These are phyloP conservation scores for Aspergillus bertholletiae DNA, from an alignment of 495 filamentous ascomycete species.

Conservation along the genomic window DNA sequence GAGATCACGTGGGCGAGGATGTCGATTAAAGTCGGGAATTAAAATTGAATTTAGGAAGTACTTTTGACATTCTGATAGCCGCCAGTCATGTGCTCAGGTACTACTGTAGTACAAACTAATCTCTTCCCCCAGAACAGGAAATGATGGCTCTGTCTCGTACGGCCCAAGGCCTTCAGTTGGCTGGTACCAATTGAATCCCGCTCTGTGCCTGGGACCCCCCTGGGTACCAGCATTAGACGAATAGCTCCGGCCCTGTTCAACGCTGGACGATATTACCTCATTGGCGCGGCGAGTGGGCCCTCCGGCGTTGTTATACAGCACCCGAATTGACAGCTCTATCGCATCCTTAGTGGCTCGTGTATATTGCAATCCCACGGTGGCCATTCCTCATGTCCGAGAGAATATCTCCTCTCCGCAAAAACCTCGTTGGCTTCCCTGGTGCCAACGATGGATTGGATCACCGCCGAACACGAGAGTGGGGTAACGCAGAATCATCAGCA, in stretches of 20 bases:
- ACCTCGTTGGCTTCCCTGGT: not conserved
- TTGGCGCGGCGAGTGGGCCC: slow-evolving; percentile 5
- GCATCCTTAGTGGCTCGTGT: slow-evolving; percentile 6
- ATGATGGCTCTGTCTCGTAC: not conserved
- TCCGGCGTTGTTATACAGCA: slow-evolving; percentile 4
- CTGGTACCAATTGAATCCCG: not conserved
- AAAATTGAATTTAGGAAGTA: not conserved
- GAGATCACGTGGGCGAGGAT: slow-evolving; percentile 25
- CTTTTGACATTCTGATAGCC: not conserved
- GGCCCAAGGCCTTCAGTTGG: not conserved
- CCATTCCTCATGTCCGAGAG: not conserved
- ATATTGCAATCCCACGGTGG: not conserved
- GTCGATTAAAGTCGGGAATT: not conserved
- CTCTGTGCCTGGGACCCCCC: not conserved
- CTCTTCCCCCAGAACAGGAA: not conserved
- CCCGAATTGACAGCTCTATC: slow-evolving; percentile 17
- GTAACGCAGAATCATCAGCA: slow-evolving; percentile 1
- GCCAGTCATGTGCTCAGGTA: not conserved
- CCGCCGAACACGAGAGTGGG: not conserved
- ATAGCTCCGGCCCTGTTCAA: not conserved
- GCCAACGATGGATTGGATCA: slow-evolving; percentile 13
- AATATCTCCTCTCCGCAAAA: not conserved
- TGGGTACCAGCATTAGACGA: slow-evolving; percentile 1
- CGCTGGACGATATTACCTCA: not conserved
- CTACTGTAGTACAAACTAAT: not conserved